A percentile compares a stretch with the other conserved stretches of the same genome.
Conservation (phyloP, 1,284 basidiomycete genomes). For the Apiotrichum porosum region DNA sequence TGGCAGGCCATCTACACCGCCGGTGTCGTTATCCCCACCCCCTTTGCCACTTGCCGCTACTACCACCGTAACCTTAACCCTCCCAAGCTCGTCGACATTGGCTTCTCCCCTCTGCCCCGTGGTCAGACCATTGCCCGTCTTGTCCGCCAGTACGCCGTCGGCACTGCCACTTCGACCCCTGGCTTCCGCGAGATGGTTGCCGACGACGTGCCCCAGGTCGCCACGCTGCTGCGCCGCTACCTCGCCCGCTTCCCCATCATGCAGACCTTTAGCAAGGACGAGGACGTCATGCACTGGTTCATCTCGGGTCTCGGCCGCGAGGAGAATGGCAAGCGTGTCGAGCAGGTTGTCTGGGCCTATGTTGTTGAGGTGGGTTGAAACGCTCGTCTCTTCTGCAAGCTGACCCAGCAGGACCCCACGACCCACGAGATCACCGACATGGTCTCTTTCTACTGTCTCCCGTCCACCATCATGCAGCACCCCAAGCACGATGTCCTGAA, state of each 20-base stretch:
- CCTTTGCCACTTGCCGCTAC: slow-evolving; percentile 81
- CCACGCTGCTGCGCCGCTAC: slow-evolving; percentile 70
- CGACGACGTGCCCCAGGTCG: slow-evolving; percentile 68
- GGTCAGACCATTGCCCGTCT: slow-evolving; percentile 81
- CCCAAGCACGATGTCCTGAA: slow-evolving; percentile 48
- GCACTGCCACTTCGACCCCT: slow-evolving; percentile 52
- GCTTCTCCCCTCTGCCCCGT: slow-evolving; percentile 81
- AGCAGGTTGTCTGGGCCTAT: slow-evolving; percentile 93
- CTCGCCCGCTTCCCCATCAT: slow-evolving; percentile 82
- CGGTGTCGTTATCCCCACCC: slow-evolving; percentile 84
- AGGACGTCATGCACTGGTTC: slow-evolving; percentile 84
- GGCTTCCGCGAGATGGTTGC: slow-evolving; percentile 86
- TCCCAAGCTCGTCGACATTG: slow-evolving; percentile 83
- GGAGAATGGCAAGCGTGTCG: slow-evolving; percentile 55
- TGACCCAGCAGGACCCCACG: slow-evolving; percentile 62
- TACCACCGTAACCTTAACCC: slow-evolving; percentile 91
- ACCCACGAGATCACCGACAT: slow-evolving; percentile 87
- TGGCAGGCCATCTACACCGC: slow-evolving; percentile 99
- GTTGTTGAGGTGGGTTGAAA: slow-evolving; percentile 74
- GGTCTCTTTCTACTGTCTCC: slow-evolving; percentile 94
- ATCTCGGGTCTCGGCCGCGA: slow-evolving; percentile 75
- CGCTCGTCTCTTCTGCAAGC: not conserved
- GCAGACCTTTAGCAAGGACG: slow-evolving; percentile 64
- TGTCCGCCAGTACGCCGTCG: slow-evolving; percentile 67
- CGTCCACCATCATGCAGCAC: slow-evolving; percentile 61